Percentiles rank a stretch among this genome's conserved stretches.
phyloP scores from a whole-genome alignment of 2,329 filamentous ascomycete species.

The Tolypocladium amazonense region DNA sequence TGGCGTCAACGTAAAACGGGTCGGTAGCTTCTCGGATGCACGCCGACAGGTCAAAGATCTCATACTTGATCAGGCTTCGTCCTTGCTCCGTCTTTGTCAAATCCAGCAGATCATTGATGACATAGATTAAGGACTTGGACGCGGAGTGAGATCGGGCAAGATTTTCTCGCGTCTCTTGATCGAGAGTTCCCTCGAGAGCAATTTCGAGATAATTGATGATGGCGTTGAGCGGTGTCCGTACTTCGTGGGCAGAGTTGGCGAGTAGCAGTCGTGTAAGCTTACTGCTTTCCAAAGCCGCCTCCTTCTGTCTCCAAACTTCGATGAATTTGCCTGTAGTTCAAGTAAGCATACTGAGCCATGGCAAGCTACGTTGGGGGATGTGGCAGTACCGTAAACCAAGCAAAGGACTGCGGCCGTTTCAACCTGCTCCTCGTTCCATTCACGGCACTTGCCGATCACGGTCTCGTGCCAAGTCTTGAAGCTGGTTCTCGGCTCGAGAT shows the following conservation, averaged over 20 bases:
- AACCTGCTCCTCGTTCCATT: constrained; percentile 83
- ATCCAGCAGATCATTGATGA: constrained; percentile 86
- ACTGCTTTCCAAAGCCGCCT: constrained; percentile 71
- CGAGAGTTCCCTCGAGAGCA: constrained; percentile 69
- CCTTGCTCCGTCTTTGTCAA: constrained; percentile 83
- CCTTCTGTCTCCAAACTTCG: constrained; percentile 86
- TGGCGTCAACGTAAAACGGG: constrained; percentile 62
- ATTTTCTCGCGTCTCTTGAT: constrained; percentile 76
- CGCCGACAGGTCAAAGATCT: constrained; percentile 60
- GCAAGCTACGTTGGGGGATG: neutral
- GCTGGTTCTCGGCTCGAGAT: constrained; percentile 67
- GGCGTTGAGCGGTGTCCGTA: constrained; percentile 81
- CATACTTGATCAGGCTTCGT: constrained; percentile 66
- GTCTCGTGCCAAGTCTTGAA: constrained; percentile 77
- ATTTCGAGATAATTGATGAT: constrained; percentile 95
- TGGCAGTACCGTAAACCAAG: constrained; percentile 63
- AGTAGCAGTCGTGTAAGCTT: constrained; percentile 69
- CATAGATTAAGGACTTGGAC: constrained; percentile 85
- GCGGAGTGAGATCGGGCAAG: constrained; percentile 77
- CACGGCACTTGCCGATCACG: constrained; percentile 69
- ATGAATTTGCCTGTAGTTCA: constrained; percentile 55
- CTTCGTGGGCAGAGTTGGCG: constrained; percentile 84
- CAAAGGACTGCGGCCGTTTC: constrained; percentile 84
- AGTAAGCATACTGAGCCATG: constrained; percentile 3
- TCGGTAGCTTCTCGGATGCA: constrained; percentile 71